Percentiles rank a stretch among this genome's conserved stretches.
Evolutionary conservation across 331 rosid species (phyloP).

Genomic region (Rhamnella rubrinervis): DNA sequence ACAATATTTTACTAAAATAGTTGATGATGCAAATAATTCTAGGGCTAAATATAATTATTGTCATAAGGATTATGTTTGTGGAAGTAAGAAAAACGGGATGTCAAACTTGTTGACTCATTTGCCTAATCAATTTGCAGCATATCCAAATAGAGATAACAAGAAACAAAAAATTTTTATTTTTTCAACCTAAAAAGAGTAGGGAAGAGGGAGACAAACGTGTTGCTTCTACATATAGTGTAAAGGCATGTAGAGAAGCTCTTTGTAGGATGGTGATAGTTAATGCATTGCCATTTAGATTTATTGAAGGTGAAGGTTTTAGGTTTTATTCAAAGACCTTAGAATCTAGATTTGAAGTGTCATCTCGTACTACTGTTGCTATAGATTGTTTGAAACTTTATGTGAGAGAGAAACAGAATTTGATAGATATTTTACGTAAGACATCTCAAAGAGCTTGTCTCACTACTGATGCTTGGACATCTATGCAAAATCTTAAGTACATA

Average conservation of each 20-base stretch:
- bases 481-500: slow-evolving; percentile 4
- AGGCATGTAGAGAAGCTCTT: not conserved
- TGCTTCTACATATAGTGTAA: not conserved
- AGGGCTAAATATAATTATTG: not conserved
- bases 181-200: not conserved
- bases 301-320: not conserved
- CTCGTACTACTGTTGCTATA: not conserved
- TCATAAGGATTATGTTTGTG: not conserved
- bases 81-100: not conserved
- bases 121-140: no score
- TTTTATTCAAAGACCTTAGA: not conserved
- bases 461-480: not conserved
- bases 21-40: not conserved
- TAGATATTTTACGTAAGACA: not conserved
- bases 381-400: not conserved
- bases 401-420: slow-evolving; percentile 1
- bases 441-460: slow-evolving; percentile 1
- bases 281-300: not conserved
- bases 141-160: not conserved
- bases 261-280: not conserved
- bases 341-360: slow-evolving; percentile 4
- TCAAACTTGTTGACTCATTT: not conserved
- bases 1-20: no score
- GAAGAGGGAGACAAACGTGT: not conserved
- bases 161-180: not conserved